Conservation (phyloP, 192 early-diverging fungal species). For the Umbelopsis sp. region DNA sequence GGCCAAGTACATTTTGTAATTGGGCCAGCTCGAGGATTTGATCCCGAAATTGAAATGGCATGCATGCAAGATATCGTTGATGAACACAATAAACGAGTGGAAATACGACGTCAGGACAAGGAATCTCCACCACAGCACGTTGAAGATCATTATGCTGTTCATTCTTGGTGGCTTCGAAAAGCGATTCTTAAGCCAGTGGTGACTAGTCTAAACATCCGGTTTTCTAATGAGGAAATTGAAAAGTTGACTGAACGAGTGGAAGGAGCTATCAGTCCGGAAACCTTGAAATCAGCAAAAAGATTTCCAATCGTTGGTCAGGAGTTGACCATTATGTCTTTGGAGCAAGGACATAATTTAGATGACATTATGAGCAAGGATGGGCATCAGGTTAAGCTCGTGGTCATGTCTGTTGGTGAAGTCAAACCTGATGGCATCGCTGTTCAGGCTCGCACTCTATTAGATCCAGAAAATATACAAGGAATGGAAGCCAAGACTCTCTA, state of each 20-base stretch:
- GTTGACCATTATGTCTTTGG: neutral
- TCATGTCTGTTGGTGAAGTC: conserved; percentile 3
- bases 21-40: neutral
- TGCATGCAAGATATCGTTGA: conserved; percentile 2
- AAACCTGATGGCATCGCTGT: neutral
- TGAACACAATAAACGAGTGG: conserved; percentile 11
- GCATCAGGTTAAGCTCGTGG: neutral
- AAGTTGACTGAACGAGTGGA: neutral
- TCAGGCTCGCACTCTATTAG: neutral
- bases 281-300: neutral
- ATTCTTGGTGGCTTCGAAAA: conserved; percentile 5
- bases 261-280: neutral
- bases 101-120: neutral
- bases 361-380: neutral
- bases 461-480: neutral
- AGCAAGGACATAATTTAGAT: neutral
- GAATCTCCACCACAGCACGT: neutral
- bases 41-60: neutral
- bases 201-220: conserved; percentile 1
- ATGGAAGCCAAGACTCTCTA: neutral
- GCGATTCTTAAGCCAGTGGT: neutral
- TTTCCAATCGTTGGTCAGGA: conserved; percentile 4
- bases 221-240: neutral
- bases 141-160: neutral
- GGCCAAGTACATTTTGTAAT: conserved; percentile 22